A percentile compares a stretch with the other conserved stretches of the same genome.
These are phyloP conservation scores for Rhizopogon vesiculosus DNA, from an alignment of 768 basidiomycete genomes.

Conservation along the genomic window DNA sequence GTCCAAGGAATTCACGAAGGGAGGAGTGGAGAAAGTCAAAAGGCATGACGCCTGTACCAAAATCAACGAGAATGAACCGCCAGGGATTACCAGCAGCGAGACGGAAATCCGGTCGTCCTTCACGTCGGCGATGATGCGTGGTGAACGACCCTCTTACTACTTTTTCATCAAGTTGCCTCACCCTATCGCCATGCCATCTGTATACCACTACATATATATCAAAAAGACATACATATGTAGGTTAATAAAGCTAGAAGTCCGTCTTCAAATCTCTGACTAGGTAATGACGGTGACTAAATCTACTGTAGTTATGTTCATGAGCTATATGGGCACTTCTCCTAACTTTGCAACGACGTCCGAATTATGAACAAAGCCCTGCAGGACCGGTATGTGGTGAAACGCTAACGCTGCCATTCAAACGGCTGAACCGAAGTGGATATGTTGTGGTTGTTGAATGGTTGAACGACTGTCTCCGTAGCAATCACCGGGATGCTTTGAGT, in stretches of 20 bases:
- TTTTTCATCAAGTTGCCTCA: not conserved
- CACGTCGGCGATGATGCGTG: conserved; percentile 55
- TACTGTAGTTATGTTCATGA: not conserved
- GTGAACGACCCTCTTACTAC: not conserved
- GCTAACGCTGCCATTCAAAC: not conserved
- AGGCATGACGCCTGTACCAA: conserved; percentile 54
- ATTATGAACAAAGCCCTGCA: not conserved
- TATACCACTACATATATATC: not conserved
- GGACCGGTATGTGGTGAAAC: not conserved
- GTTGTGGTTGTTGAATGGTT: not conserved
- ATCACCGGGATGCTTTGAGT: not conserved
- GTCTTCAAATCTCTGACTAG: not conserved
- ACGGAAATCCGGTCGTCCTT: conserved; percentile 65
- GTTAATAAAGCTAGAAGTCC: not conserved
- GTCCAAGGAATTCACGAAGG: conserved; percentile 67
- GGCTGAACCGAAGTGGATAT: not conserved
- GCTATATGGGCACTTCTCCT: not conserved
- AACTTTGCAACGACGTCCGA: not conserved
- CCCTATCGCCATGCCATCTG: not conserved
- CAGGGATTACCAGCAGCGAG: conserved; percentile 59
- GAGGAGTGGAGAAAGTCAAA: conserved; percentile 84
- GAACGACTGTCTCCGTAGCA: not conserved
- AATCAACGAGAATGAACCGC: conserved; percentile 55
- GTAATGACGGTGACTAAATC: not conserved
- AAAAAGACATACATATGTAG: not conserved